Conservation (phyloP, 192 early-diverging fungal species). For the Coemansia sp. region DNA sequence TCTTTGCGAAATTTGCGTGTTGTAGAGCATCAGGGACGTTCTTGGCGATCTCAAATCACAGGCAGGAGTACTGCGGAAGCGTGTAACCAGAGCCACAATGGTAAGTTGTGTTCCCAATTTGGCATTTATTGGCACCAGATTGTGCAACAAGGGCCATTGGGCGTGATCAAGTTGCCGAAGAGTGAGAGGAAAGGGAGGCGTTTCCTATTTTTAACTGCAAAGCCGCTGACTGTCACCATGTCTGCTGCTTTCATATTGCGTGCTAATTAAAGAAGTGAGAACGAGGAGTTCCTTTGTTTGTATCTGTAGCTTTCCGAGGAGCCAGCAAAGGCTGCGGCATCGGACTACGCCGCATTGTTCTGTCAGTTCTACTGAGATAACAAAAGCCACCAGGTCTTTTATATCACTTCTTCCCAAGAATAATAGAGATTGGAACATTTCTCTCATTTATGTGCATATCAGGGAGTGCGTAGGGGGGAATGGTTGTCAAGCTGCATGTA, state of each 20-base stretch:
- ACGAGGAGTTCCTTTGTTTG: slow-evolving; percentile 5
- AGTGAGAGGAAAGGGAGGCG: no score
- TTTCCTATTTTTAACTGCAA: no score
- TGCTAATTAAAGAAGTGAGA: neutral
- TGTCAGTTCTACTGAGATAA: slow-evolving; percentile 30
- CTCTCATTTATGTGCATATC: neutral
- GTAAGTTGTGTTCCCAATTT: slow-evolving; percentile 19
- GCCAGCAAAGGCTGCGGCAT: slow-evolving; percentile 25
- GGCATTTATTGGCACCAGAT: neutral
- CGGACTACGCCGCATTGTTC: slow-evolving; percentile 45
- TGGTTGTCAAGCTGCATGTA: neutral
- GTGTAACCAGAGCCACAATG: slow-evolving; percentile 51
- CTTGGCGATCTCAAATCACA: slow-evolving; percentile 47
- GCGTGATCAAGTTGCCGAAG: no score
- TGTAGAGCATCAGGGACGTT: slow-evolving; percentile 34
- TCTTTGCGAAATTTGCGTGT: neutral
- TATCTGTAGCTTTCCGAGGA: slow-evolving; percentile 47
- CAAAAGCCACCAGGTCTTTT: neutral
- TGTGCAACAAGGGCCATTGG: neutral
- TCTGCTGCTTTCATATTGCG: neutral
- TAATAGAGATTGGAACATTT: neutral
- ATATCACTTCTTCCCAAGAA: neutral
- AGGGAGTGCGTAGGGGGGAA: neutral
- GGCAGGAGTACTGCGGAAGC: slow-evolving; percentile 43
- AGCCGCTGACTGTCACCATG: neutral